Base-by-base conservation (phyloP, 768 basidiomycete species). In the Sistotremastrum niveocremeum region DNA sequence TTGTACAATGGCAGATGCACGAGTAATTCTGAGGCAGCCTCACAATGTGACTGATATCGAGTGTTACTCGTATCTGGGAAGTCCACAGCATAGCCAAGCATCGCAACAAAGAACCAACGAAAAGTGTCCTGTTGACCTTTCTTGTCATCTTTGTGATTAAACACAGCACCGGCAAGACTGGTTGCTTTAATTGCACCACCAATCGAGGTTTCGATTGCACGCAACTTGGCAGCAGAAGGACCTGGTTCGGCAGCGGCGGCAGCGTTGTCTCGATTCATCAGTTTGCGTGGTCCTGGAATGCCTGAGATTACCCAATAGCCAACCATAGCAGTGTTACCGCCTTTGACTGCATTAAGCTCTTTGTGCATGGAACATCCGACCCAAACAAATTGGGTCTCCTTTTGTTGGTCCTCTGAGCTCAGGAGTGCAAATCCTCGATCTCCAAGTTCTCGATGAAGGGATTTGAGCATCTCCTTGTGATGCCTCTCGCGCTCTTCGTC, bases 1-100 rank as follows among this genome's bases (percentile, higher is more conserved):
- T 59, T 44, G 47, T 54, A 59, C 0, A 47, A 34, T 0, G 49
- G 28, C 2, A 52, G 60, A 44, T 65, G 40, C 0, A 56, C 39
- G 12, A 67, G 41, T 6, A 65, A 47, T 6, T 46, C 56, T 0
- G 51, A 41, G 0, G 60, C 52, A 0, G 62, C 65, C 4, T 60
- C 53, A 28, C 60, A 50, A 48, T 66, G 56, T 1, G 58, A 61
- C 30, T 62, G 57, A 47, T 56, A 69, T 0, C 58, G 58, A 0
- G 56, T 67, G 46, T 66, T 68, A 49, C 60, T 63, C 0, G 61
- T 62, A 42, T 66, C 62, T 0, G 66, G 64, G 42, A 59, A 69
- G 39, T 42, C 34, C 4, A 60, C 28, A 1, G 32, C 12, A 9
- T 50, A 48, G 2, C 62, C 64, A 5, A 60, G 35, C 1, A 37